These are phyloP conservation scores for Centrapalus pauciflorus DNA, from an alignment of 129 eudicot genomes.

Conservation along the genomic window DNA sequence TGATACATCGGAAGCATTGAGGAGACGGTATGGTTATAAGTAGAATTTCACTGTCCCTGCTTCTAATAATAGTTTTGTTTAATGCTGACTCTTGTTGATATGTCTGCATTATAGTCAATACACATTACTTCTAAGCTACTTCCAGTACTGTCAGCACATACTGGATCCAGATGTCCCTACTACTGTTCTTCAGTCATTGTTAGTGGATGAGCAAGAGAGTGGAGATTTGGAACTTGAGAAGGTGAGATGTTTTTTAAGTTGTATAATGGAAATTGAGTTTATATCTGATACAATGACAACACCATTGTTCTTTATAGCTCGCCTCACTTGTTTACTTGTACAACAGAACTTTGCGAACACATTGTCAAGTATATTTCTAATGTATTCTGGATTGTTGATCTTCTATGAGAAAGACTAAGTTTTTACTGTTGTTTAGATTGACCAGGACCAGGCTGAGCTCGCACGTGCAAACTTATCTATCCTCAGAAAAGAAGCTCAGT, in stretches of 20 bases:
- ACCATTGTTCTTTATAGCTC: not conserved
- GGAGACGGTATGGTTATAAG: slow-evolving; percentile 64
- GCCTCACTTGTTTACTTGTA: not conserved
- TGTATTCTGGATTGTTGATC: not conserved
- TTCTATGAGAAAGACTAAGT: not conserved
- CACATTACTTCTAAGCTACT: slow-evolving; percentile 84
- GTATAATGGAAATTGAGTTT: not conserved
- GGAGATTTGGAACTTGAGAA: slow-evolving; percentile 77
- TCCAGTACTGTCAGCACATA: slow-evolving; percentile 92
- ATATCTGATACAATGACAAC: not conserved
- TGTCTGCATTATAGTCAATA: slow-evolving; percentile 62
- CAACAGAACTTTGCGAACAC: not conserved
- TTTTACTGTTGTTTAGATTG: slow-evolving; percentile 46
- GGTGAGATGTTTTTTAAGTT: slow-evolving; percentile 38
- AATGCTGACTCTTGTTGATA: slow-evolving; percentile 9
- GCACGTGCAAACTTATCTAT: slow-evolving; percentile 70
- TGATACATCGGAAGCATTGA: slow-evolving; percentile 87
- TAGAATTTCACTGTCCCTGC: not conserved
- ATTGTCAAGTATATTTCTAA: not conserved
- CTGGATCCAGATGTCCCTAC: slow-evolving; percentile 90
- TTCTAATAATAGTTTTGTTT: not conserved
- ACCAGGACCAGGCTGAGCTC: slow-evolving; percentile 88
- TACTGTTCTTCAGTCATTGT: slow-evolving; percentile 66
- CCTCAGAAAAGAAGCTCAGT: slow-evolving; percentile 80
- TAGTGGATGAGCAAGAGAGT: slow-evolving; percentile 60